phyloP scores from a whole-genome alignment of 495 filamentous ascomycete genomes.

The Penicillium paxilli region DNA sequence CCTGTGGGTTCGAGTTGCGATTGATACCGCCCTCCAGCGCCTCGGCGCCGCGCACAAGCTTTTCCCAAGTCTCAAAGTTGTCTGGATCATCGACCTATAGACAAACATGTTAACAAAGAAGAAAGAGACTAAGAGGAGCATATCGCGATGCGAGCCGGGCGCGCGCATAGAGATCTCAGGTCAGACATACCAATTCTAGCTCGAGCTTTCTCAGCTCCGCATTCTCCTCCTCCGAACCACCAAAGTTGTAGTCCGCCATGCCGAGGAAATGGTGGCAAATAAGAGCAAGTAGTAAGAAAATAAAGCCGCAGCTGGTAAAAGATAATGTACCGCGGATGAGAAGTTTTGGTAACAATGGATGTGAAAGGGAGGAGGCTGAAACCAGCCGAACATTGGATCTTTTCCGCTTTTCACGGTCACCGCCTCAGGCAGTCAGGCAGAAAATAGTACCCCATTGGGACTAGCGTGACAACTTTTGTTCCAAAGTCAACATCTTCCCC shows the following conservation, averaged over 20 bases:
- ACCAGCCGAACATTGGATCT: background rate
- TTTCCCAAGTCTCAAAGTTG: constrained; percentile 94
- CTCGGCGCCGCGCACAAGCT: constrained; percentile 80
- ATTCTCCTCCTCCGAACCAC: constrained; percentile 81
- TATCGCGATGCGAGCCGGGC: background rate
- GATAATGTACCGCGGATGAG: background rate
- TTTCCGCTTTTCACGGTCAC: background rate
- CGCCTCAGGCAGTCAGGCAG: background rate
- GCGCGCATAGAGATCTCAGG: background rate
- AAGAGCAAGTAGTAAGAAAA: background rate
- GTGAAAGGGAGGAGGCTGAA: background rate
- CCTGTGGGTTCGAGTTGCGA: constrained; percentile 92
- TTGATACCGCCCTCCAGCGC: constrained; percentile 89
- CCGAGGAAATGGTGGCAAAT: constrained; percentile 10
- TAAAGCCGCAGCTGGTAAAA: background rate
- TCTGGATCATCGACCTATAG: constrained; percentile 71
- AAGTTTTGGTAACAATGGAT: background rate
- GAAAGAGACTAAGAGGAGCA: background rate
- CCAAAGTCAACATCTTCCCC: constrained; percentile 7
- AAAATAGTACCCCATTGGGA: background rate
- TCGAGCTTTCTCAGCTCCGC: constrained; percentile 79
- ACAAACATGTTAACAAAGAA: background rate
- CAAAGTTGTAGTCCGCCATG: constrained; percentile 66
- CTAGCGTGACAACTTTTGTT: background rate
- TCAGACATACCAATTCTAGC: constrained; percentile 64